These are phyloP conservation scores for Chlamydomonas sp. DNA, from an alignment of 139 green algal genomes.

Conservation along the genomic window DNA sequence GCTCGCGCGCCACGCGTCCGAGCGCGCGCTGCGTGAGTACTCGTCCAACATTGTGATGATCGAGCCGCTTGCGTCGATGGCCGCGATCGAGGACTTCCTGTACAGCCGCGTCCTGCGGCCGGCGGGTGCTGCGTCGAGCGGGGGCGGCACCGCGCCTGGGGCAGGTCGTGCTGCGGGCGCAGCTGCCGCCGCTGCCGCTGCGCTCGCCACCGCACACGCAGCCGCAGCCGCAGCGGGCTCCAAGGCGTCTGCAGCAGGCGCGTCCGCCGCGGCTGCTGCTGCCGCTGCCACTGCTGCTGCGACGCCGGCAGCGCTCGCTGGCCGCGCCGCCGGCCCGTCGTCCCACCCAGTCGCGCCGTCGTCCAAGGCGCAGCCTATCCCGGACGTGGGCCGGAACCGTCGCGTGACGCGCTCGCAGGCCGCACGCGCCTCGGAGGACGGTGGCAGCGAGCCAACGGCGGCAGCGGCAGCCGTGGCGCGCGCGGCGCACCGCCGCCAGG, in stretches of 20 bases:
- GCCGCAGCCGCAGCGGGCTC: slow-evolving; percentile 6
- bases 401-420: slow-evolving; percentile 56
- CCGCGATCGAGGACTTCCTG: slow-evolving; percentile 92
- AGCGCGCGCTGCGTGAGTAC: slow-evolving; percentile 69
- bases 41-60: slow-evolving; percentile 85
- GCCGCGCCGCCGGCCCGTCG: too few relatives aligned
- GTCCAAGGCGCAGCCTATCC: slow-evolving; percentile 45
- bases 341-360: not conserved
- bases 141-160: too few relatives aligned
- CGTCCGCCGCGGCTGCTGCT: not conserved
- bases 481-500: too few relatives aligned
- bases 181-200: not conserved
- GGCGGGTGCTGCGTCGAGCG: not conserved
- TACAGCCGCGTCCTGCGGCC: slow-evolving; percentile 66
- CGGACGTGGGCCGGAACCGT: slow-evolving; percentile 13
- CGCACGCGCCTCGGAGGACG: slow-evolving; percentile 2
- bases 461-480: too few relatives aligned
- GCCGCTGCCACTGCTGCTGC: too few relatives aligned
- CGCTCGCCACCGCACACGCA: slow-evolving; percentile 2
- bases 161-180: slow-evolving; percentile 13
- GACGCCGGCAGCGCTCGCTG: too few relatives aligned
- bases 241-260: not conserved
- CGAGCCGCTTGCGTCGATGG: slow-evolving; percentile 88
- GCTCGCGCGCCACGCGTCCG: slow-evolving; percentile 43
- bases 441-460: too few relatives aligned